A percentile compares a stretch with the other conserved stretches of the same genome.
phyloP scores from a whole-genome alignment of 2,329 filamentous ascomycete genomes.

The Pyrenochaeta sp. region DNA sequence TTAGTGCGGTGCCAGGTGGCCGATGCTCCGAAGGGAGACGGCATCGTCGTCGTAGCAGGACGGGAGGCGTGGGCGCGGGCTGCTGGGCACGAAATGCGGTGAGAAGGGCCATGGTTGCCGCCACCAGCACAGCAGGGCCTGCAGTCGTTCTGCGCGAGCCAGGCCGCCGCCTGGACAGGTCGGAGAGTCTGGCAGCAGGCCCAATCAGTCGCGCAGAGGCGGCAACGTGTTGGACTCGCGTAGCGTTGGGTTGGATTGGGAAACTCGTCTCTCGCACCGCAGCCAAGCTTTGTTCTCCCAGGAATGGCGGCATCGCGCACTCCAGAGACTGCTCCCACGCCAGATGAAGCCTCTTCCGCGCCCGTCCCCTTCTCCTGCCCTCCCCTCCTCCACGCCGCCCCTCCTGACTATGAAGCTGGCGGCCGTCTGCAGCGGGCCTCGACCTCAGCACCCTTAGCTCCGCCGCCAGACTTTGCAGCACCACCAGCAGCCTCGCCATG shows the following conservation, averaged over 20 bases:
- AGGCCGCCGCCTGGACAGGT: too few species aligned
- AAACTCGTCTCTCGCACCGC: conserved; percentile 2
- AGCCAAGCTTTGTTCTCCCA: conserved; percentile 16
- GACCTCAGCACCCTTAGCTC: conserved; percentile 14
- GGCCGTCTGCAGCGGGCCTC: conserved; percentile 16
- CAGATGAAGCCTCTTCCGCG: conserved; percentile 23
- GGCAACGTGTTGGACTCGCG: not conserved
- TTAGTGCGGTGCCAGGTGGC: not conserved
- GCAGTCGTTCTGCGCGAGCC: too few species aligned
- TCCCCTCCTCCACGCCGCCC: conserved; percentile 16
- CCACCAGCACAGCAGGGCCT: conserved; percentile 1
- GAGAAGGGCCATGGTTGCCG: conserved; percentile 9
- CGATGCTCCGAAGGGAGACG: too few species aligned
- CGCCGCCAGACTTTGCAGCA: conserved; percentile 4
- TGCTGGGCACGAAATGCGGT: conserved; percentile 16
- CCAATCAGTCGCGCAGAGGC: not conserved
- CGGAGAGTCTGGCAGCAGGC: not conserved
- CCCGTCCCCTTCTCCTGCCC: conserved; percentile 9
- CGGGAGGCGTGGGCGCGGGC: not conserved
- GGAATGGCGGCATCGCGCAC: conserved; percentile 20
- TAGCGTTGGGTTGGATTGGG: not conserved
- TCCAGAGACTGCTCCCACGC: conserved; percentile 14
- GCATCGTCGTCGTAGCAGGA: too few species aligned
- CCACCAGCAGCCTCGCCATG: conserved; percentile 31
- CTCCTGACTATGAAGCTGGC: conserved; percentile 26